These are phyloP conservation scores for Celoporthe dispersa DNA, from an alignment of 2,329 filamentous ascomycete genomes.

Conservation along the genomic window DNA sequence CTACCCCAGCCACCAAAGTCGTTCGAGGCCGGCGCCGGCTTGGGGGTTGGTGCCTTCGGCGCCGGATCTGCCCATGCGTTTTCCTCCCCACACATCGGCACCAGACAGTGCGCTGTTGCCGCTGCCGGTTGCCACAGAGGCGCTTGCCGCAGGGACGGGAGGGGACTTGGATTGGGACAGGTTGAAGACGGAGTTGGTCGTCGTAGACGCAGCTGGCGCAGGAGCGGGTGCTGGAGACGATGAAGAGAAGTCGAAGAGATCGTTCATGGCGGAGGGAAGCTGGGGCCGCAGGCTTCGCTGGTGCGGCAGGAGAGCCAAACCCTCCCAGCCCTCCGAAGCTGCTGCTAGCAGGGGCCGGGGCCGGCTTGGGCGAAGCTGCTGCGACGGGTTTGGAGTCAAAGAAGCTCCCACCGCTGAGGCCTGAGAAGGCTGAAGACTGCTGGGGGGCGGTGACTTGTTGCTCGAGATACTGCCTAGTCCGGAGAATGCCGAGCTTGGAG, in stretches of 20 bases:
- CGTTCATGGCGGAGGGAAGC: conserved; percentile 68
- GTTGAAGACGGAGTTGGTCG: conserved; percentile 77
- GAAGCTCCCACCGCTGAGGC: conserved; percentile 75
- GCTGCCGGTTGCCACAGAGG: conserved; percentile 43
- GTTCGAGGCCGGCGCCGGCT: conserved; percentile 46
- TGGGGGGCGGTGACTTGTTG: conserved; percentile 41
- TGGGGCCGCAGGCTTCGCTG: conserved; percentile 43
- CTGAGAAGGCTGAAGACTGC: conserved; percentile 52
- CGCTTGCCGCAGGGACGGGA: conserved; percentile 45
- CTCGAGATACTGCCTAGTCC: conserved; percentile 36
- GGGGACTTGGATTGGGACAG: conserved; percentile 63
- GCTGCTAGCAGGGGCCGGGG: conserved; percentile 49
- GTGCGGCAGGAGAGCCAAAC: conserved; percentile 53
- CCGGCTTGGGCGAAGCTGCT: conserved; percentile 34
- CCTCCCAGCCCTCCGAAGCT: conserved; percentile 71
- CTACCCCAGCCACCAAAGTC: conserved; percentile 64
- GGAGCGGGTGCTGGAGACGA: conserved; percentile 49
- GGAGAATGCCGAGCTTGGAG: conserved; percentile 30
- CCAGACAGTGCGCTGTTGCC: conserved; percentile 40
- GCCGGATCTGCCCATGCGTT: conserved; percentile 80
- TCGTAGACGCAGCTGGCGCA: conserved; percentile 44
- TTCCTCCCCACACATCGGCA: conserved; percentile 82
- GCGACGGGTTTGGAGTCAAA: conserved; percentile 76
- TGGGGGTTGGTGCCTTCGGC: conserved; percentile 50
- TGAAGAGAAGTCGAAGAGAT: conserved; percentile 79